These are phyloP conservation scores for Suillus sp. DNA, from an alignment of 768 basidiomycete genomes.

Conservation along the genomic window DNA sequence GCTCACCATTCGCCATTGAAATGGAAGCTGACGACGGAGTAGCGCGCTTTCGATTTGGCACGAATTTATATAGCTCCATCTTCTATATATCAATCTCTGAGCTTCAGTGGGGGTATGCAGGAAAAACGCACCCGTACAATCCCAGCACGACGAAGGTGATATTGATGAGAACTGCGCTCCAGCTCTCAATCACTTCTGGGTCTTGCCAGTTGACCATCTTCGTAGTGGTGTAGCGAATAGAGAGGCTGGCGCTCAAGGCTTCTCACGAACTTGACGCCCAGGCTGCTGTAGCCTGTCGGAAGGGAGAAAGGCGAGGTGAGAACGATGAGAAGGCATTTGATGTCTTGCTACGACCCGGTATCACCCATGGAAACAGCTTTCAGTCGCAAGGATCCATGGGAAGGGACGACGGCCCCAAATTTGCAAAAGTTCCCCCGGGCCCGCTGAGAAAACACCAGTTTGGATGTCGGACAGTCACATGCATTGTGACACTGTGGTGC, in stretches of 20 bases:
- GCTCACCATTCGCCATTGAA: slow-evolving; percentile 31
- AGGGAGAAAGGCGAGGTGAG: neutral
- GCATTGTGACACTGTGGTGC: neutral
- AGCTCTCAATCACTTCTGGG: slow-evolving; percentile 10
- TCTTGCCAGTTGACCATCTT: slow-evolving; percentile 23
- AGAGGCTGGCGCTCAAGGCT: neutral
- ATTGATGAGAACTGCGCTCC: slow-evolving; percentile 8
- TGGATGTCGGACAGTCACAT: neutral
- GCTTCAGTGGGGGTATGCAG: neutral
- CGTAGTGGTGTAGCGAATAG: neutral
- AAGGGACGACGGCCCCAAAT: neutral
- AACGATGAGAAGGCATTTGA: neutral
- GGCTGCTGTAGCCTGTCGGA: neutral
- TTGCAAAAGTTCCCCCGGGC: neutral
- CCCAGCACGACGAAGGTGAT: slow-evolving; percentile 20
- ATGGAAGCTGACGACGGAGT: slow-evolving; percentile 21
- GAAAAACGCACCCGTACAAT: slow-evolving; percentile 19
- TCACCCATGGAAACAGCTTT: neutral
- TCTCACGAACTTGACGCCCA: neutral
- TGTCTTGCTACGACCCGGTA: neutral
- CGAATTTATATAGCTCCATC: slow-evolving; percentile 29
- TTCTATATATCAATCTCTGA: slow-evolving; percentile 4
- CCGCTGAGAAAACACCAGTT: neutral
- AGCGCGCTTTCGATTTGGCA: slow-evolving; percentile 25
- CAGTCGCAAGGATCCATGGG: neutral